phyloP scores from a whole-genome alignment of 768 basidiomycete species.

The Hygrocybe coccinea region DNA sequence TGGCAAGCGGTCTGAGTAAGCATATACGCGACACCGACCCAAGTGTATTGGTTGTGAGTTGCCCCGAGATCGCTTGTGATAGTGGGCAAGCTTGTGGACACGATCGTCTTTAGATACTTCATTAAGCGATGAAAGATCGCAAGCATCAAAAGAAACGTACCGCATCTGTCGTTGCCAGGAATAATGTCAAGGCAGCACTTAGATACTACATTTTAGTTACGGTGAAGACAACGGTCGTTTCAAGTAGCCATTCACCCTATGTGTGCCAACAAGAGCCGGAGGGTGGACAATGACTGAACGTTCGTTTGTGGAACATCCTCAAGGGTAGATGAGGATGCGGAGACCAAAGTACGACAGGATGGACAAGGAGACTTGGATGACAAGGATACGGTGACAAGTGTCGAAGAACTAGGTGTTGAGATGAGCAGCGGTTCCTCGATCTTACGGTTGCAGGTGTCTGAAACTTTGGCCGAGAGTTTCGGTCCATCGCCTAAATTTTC shows the following conservation, averaged over 20 bases:
- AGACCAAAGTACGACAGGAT: conserved; percentile 20
- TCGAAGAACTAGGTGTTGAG: neutral
- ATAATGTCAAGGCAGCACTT: conserved; percentile 75
- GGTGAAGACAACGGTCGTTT: conserved; percentile 1
- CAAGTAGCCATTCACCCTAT: conserved; percentile 50
- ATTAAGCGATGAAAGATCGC: neutral
- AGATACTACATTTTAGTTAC: neutral
- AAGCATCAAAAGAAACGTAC: conserved; percentile 38
- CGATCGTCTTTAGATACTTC: conserved; percentile 45
- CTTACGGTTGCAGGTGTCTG: neutral
- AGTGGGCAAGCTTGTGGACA: conserved; percentile 80
- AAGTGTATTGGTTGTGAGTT: conserved; percentile 70
- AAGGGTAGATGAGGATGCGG: conserved; percentile 29
- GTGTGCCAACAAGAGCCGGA: conserved; percentile 58
- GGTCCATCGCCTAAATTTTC: neutral
- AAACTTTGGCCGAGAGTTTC: neutral
- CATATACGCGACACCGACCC: conserved; percentile 83
- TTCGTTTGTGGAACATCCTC: conserved; percentile 18
- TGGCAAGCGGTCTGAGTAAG: conserved; percentile 83
- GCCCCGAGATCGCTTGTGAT: conserved; percentile 67
- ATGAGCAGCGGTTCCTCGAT: neutral
- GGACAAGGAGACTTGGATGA: conserved; percentile 20
- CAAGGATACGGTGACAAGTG: neutral
- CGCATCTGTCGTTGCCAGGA: conserved; percentile 83
- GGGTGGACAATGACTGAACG: conserved; percentile 42